phyloP scores from a whole-genome alignment of 2,329 filamentous ascomycete genomes.

The Aureobasidium musti region DNA sequence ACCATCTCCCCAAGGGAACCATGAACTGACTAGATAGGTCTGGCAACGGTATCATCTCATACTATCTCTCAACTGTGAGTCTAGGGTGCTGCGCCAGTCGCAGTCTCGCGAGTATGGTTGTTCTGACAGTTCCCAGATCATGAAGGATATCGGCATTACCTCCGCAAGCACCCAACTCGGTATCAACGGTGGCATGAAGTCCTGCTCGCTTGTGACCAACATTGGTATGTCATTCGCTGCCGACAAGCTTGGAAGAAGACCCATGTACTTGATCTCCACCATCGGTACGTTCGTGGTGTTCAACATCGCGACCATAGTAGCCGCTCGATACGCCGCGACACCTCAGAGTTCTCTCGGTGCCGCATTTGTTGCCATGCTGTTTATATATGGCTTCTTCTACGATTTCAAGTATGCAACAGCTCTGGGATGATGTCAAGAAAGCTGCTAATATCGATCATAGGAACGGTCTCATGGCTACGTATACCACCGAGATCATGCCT shows the following conservation, averaged over 20 bases:
- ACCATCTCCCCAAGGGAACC: no score
- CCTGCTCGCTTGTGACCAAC: slow-evolving; percentile 1
- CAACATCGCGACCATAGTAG: not conserved
- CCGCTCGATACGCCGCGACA: not conserved
- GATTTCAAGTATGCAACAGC: slow-evolving; percentile 37
- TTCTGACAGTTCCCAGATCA: slow-evolving; percentile 34
- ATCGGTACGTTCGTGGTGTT: slow-evolving; percentile 11
- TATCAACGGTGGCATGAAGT: slow-evolving; percentile 43
- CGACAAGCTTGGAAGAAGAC: slow-evolving; percentile 2
- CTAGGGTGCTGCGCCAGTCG: no score
- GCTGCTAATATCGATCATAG: slow-evolving; percentile 11
- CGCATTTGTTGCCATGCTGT: slow-evolving; percentile 31
- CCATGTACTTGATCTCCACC: slow-evolving; percentile 10
- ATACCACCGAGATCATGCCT: slow-evolving; percentile 17
- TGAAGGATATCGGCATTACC: slow-evolving; percentile 44
- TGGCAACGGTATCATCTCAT: slow-evolving; percentile 45
- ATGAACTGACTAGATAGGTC: slow-evolving; percentile 4
- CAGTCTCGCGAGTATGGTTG: no score
- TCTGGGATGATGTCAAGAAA: slow-evolving; percentile 39
- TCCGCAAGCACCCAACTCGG: slow-evolving; percentile 43
- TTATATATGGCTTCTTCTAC: slow-evolving; percentile 40
- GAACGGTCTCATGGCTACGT: slow-evolving; percentile 19
- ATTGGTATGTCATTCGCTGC: slow-evolving; percentile 15
- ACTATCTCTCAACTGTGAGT: slow-evolving; percentile 37
- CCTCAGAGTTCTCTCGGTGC: not conserved